These are phyloP conservation scores for Populus alba DNA, from an alignment of 345 rosid genomes.

Conservation along the genomic window DNA sequence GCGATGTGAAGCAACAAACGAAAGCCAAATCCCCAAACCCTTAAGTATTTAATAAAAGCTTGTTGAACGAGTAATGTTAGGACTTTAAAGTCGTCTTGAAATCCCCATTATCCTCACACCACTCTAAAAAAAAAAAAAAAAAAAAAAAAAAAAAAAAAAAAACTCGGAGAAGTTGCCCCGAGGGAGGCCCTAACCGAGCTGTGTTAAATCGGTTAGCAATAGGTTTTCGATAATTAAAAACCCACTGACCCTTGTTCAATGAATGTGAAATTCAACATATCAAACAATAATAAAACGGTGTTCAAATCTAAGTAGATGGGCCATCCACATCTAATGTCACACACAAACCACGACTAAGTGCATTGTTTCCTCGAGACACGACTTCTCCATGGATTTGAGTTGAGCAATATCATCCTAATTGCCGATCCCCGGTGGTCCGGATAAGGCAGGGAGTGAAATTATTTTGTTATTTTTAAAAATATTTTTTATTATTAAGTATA, in stretches of 20 bases:
- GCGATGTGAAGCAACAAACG: not conserved
- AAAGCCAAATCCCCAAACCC: not conserved
- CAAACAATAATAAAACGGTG: not conserved
- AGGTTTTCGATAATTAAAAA: not conserved
- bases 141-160: not conserved
- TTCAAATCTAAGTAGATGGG: not conserved
- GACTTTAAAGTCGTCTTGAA: not conserved
- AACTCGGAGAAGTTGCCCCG: not conserved
- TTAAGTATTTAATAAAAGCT: no score
- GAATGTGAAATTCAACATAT: not conserved
- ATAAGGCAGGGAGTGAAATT: not conserved
- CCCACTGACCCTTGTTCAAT: not conserved
- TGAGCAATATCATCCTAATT: slow-evolving; percentile 16
- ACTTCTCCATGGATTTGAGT: slow-evolving; percentile 2
- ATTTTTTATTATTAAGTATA: no score
- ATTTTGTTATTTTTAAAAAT: no score
- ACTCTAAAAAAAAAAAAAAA: no score
- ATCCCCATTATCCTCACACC: no score
- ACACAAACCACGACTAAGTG: slow-evolving; percentile 9
- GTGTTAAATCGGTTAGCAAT: not conserved
- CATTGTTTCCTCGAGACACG: slow-evolving; percentile 14
- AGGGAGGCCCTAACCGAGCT: slow-evolving; percentile 13
- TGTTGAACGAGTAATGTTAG: not conserved
- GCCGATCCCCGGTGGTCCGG: slow-evolving; percentile 23
- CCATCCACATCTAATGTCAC: slow-evolving; percentile 15